Conservation (phyloP, 176 grass and related monocot genomes). For the Dactylis glomerata region DNA sequence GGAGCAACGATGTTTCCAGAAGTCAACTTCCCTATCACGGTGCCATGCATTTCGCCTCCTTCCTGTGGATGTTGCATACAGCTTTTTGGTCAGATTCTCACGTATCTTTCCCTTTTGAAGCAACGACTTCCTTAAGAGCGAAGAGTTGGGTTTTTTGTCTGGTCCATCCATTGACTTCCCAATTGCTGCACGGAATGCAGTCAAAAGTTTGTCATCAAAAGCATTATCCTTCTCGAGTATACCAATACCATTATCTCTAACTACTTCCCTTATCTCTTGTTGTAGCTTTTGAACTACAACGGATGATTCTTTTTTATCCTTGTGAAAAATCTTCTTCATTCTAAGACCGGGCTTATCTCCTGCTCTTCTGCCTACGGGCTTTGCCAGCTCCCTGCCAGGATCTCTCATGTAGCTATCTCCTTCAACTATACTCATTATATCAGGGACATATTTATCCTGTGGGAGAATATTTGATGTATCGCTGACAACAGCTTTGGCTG, state of each 20-base stretch:
- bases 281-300: slow-evolving; percentile 70
- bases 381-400: slow-evolving; percentile 49
- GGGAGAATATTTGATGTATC: slow-evolving; percentile 33
- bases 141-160: slow-evolving; percentile 41
- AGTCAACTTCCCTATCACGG: slow-evolving; percentile 90
- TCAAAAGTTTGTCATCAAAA: slow-evolving; percentile 85
- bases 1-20: slow-evolving; percentile 84
- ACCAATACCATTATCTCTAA: slow-evolving; percentile 43
- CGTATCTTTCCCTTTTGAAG: slow-evolving; percentile 78
- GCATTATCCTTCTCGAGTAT: slow-evolving; percentile 48
- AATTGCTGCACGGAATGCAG: slow-evolving; percentile 77
- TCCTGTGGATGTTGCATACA: slow-evolving; percentile 74
- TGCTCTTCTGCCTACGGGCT: slow-evolving; percentile 52
- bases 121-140: slow-evolving; percentile 58
- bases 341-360: slow-evolving; percentile 62
- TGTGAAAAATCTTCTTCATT: slow-evolving; percentile 89
- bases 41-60: slow-evolving; percentile 72
- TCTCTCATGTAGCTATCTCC: slow-evolving; percentile 44
- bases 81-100: slow-evolving; percentile 92
- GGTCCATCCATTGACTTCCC: slow-evolving; percentile 45
- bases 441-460: slow-evolving; percentile 42
- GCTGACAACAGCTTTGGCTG: slow-evolving; percentile 21
- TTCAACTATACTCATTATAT: slow-evolving; percentile 92
- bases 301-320: slow-evolving; percentile 61
- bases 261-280: slow-evolving; percentile 73